These are phyloP conservation scores for Thermomucor indicae-seudaticae DNA, from an alignment of 371 early-diverging fungal species.

Conservation along the genomic window DNA sequence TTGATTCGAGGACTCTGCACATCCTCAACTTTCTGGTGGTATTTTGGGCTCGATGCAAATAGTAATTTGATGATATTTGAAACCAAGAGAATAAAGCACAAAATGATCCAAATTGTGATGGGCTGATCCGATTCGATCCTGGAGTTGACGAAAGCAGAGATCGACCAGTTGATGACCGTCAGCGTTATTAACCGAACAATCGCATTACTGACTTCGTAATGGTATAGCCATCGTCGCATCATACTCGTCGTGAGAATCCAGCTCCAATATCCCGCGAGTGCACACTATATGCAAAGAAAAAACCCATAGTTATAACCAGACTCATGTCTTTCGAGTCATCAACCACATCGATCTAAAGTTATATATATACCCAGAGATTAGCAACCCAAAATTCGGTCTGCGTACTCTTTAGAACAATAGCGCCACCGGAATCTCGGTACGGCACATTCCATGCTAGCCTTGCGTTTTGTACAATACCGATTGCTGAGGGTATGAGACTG, in stretches of 20 bases:
- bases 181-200: slow-evolving; percentile 54
- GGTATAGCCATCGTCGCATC: slow-evolving; percentile 59
- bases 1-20: slow-evolving; percentile 33
- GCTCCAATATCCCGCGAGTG: slow-evolving; percentile 54
- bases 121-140: slow-evolving; percentile 46
- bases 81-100: slow-evolving; percentile 40
- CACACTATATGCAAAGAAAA: slow-evolving; percentile 7
- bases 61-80: slow-evolving; percentile 48
- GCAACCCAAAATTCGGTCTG: slow-evolving; percentile 54
- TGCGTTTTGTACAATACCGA: slow-evolving; percentile 41
- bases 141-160: slow-evolving; percentile 40
- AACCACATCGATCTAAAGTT: neutral
- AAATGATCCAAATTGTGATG: slow-evolving; percentile 47
- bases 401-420: slow-evolving; percentile 44
- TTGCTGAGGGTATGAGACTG: slow-evolving; percentile 43
- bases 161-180: slow-evolving; percentile 49
- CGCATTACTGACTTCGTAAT: slow-evolving; percentile 56
- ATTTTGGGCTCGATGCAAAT: slow-evolving; percentile 44
- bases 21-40: slow-evolving; percentile 36
- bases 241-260: slow-evolving; percentile 53
- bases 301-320: neutral
- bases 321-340: neutral
- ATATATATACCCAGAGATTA: slow-evolving; percentile 52
- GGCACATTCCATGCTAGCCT: slow-evolving; percentile 32
- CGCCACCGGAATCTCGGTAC: slow-evolving; percentile 45